Evolutionary conservation across 768 basidiomycete species (phyloP).

Genomic region (Xanthoconium stramineum): DNA sequence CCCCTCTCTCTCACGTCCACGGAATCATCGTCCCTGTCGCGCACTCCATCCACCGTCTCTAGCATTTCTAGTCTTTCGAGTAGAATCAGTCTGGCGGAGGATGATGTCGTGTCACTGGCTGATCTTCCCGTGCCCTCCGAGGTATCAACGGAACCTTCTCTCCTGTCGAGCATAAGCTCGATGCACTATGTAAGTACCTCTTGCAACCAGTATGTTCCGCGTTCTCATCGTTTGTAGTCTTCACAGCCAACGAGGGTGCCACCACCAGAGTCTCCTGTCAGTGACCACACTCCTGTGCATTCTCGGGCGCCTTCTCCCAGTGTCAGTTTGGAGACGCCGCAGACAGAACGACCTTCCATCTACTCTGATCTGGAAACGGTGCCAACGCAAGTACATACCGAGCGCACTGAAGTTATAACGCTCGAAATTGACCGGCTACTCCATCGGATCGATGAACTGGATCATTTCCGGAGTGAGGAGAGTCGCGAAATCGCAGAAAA

Average conservation of each 20-base stretch:
- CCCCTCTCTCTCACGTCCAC: conserved; percentile 31
- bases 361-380: conserved; percentile 44
- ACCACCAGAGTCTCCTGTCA: conserved; percentile 26
- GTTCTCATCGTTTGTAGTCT: conserved; percentile 20
- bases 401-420: conserved; percentile 41
- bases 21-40: conserved; percentile 30
- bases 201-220: not conserved
- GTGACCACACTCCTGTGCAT: conserved; percentile 28
- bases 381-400: conserved; percentile 36
- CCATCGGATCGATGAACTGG: conserved; percentile 59
- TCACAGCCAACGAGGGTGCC: conserved; percentile 33
- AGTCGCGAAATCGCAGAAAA: conserved; percentile 61
- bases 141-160: conserved; percentile 54
- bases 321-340: conserved; percentile 50
- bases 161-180: conserved; percentile 39
- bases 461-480: conserved; percentile 61
- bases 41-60: conserved; percentile 39
- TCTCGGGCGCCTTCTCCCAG: conserved; percentile 43
- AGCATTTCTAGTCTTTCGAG: conserved; percentile 45
- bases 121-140: conserved; percentile 26
- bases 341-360: conserved; percentile 47
- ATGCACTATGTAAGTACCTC: conserved; percentile 35
- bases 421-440: conserved; percentile 52
- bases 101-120: conserved; percentile 19
- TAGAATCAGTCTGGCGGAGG: conserved; percentile 33